Percentiles rank a stretch among this genome's conserved stretches.
Evolutionary conservation across 2,329 filamentous ascomycete species (phyloP).

Genomic region (Ustulina deusta): DNA sequence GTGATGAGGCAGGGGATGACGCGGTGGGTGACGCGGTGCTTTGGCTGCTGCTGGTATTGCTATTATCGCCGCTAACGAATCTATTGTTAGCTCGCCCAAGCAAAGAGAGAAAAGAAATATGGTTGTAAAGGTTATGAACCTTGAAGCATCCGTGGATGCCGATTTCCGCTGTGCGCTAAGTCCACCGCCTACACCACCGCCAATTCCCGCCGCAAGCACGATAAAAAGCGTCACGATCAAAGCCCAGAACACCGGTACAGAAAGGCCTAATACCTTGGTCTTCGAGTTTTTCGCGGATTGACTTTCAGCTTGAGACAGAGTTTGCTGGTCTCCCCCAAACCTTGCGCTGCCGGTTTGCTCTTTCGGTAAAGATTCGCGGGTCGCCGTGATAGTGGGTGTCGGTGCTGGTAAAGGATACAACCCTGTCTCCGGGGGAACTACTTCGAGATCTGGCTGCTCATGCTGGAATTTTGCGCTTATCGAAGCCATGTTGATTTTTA

Average conservation of each 20-base stretch:
- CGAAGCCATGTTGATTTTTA: constrained; percentile 15
- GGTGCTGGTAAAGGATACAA: constrained; percentile 37
- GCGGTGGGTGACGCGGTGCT: constrained; percentile 3
- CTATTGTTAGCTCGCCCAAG: constrained; percentile 1
- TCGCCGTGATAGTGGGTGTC: neutral
- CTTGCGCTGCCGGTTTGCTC: constrained; percentile 5
- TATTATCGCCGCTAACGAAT: constrained; percentile 1
- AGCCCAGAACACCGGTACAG: constrained; percentile 45
- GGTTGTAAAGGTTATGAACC: constrained; percentile 23
- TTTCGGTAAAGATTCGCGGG: constrained; percentile 11
- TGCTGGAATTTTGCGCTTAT: constrained; percentile 20
- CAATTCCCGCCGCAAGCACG: constrained; percentile 44
- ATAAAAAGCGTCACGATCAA: constrained; percentile 41
- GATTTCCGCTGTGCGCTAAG: constrained; percentile 40
- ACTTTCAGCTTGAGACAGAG: neutral
- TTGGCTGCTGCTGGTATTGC: constrained; percentile 8
- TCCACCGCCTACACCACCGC: constrained; percentile 45
- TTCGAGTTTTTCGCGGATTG: neutral
- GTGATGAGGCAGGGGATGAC: constrained; percentile 28
- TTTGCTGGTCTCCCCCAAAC: constrained; percentile 2
- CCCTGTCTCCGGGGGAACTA: constrained; percentile 42
- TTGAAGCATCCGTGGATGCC: constrained; percentile 21
- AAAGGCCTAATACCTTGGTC: constrained; percentile 41
- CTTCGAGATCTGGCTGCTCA: constrained; percentile 42
- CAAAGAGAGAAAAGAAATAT: neutral